phyloP scores from a whole-genome alignment of 1,284 basidiomycete genomes.

The Naganishia cerealis region DNA sequence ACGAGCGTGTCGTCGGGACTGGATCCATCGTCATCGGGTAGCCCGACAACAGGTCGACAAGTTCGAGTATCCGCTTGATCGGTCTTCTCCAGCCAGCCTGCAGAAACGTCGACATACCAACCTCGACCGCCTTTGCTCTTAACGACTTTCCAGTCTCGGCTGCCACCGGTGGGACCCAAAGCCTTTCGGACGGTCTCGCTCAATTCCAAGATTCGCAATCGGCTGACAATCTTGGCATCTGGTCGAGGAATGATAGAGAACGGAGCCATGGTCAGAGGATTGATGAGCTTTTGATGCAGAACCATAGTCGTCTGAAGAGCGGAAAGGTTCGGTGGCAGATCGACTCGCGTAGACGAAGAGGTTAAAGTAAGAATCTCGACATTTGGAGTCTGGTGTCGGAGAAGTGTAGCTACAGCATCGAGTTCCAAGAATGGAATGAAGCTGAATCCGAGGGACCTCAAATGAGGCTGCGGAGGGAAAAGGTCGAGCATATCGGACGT shows the following conservation, averaged over 20 bases:
- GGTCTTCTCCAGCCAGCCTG: conserved; percentile 65
- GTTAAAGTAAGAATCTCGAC: conserved; percentile 42
- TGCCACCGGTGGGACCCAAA: conserved; percentile 62
- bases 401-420: conserved; percentile 67
- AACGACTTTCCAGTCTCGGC: conserved; percentile 75
- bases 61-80: conserved; percentile 35
- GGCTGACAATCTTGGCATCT: conserved; percentile 57
- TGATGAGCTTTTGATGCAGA: conserved; percentile 64
- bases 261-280: conserved; percentile 74
- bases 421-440: conserved; percentile 75
- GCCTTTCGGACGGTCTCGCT: conserved; percentile 69
- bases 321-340: conserved; percentile 57
- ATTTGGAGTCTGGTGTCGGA: conserved; percentile 63
- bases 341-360: conserved; percentile 73
- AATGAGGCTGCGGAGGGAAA: conserved; percentile 67
- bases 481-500: conserved; percentile 61
- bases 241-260: conserved; percentile 63
- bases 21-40: conserved; percentile 30
- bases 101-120: conserved; percentile 89
- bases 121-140: conserved; percentile 87
- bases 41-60: conserved; percentile 22
- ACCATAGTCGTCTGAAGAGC: conserved; percentile 50
- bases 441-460: conserved; percentile 84
- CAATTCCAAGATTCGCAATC: conserved; percentile 84
- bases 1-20: conserved; percentile 37